phyloP scores from a whole-genome alignment of 345 rosid genomes.

The Jatropha curcas region DNA sequence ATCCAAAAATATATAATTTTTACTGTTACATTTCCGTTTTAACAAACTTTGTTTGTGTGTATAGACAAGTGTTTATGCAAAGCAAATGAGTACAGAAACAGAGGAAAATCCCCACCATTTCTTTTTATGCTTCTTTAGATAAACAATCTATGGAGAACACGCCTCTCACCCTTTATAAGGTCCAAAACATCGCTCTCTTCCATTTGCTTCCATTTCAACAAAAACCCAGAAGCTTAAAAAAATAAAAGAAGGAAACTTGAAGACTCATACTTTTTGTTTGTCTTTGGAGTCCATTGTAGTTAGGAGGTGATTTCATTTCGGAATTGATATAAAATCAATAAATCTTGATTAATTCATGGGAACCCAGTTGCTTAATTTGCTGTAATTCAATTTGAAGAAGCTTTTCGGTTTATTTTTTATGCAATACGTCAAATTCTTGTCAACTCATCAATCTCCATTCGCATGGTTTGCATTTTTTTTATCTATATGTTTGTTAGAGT shows the following conservation, averaged over 20 bases:
- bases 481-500: conserved; percentile 20
- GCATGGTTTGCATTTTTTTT: conserved; percentile 1
- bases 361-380: conserved; percentile 10
- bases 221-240: neutral
- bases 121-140: conserved; percentile 5
- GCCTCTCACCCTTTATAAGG: neutral
- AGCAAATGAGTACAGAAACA: neutral
- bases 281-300: conserved; percentile 13
- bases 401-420: neutral
- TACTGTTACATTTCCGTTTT: conserved; percentile 14
- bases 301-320: conserved; percentile 13
- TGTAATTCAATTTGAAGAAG: neutral
- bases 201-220: neutral
- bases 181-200: conserved; percentile 6
- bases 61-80: neutral
- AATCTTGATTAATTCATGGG: neutral
- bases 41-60: conserved; percentile 5
- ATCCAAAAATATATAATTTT: neutral
- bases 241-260: too few relatives aligned
- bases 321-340: neutral
- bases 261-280: neutral
- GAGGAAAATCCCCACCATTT: conserved; percentile 15
- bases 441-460: conserved; percentile 13
- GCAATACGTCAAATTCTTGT: neutral
- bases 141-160: conserved; percentile 26